Evolutionary conservation across 306 rosid genomes (phyloP).

Genomic region (Fragaria iinumae): DNA sequence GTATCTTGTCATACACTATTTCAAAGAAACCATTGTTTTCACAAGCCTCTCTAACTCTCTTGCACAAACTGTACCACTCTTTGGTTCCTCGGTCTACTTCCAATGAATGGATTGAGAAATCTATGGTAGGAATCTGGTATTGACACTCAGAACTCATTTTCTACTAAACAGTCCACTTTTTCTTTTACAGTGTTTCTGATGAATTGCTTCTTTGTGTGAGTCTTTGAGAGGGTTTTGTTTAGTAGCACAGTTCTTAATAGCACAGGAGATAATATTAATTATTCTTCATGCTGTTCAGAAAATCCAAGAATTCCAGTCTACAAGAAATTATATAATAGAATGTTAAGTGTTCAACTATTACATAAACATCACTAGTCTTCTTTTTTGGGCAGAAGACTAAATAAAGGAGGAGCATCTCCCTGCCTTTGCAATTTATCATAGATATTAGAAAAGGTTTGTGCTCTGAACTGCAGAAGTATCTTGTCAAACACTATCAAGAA

Average conservation of each 20-base stretch:
- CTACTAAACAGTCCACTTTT: not conserved
- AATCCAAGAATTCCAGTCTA: not conserved
- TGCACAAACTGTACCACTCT: conserved; percentile 30
- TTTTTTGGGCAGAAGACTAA: too few relatives aligned
- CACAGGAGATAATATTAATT: not conserved
- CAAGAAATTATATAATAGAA: not conserved
- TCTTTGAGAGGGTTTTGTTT: not conserved
- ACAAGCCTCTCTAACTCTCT: conserved; percentile 46
- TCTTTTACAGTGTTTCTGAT: not conserved
- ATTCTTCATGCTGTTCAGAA: not conserved
- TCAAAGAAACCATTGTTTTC: conserved; percentile 29
- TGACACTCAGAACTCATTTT: not conserved
- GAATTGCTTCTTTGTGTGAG: not conserved
- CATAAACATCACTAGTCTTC: too few relatives aligned
- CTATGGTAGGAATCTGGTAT: not conserved
- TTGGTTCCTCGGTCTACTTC: conserved; percentile 26
- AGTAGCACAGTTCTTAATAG: not conserved
- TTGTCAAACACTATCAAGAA: too few relatives aligned
- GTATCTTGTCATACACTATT: not conserved
- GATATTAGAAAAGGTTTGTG: too few relatives aligned
- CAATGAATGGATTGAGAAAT: not conserved
- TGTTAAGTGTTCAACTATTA: not conserved
- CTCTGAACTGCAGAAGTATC: too few relatives aligned
- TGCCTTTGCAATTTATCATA: too few relatives aligned
- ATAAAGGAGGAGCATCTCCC: too few relatives aligned